Conservation (phyloP, 257 asterid genomes). For the Buddleja alternifolia region DNA sequence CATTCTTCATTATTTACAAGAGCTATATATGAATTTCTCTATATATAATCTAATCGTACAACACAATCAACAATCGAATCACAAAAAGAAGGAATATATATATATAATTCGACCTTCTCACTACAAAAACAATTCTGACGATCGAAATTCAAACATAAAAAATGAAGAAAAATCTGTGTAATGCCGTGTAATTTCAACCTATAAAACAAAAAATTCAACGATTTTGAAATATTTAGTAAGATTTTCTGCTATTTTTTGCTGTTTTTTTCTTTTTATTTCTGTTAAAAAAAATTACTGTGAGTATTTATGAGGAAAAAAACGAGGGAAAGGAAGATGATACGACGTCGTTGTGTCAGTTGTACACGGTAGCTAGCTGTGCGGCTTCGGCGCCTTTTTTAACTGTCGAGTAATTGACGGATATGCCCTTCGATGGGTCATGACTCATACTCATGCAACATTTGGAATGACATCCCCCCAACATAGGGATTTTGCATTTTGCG, state of each 20-base stretch:
- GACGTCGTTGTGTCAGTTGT: conserved; percentile 10
- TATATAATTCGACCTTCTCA: neutral
- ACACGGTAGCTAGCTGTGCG: too few species aligned
- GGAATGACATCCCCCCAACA: too few species aligned
- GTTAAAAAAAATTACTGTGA: conserved; percentile 32
- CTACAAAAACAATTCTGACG: conserved; percentile 3
- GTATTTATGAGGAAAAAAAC: conserved; percentile 33
- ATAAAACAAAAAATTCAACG: neutral
- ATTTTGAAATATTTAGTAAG: too few species aligned
- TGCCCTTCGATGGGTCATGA: neutral
- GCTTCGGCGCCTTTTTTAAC: neutral
- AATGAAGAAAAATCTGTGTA: conserved; percentile 7
- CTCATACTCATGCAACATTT: too few species aligned
- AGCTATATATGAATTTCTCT: neutral
- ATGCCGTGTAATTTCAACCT: neutral
- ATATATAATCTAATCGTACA: too few species aligned
- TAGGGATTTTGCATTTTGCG: too few species aligned
- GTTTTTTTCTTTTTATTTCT: neutral
- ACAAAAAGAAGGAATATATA: too few species aligned
- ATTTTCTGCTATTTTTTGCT: conserved; percentile 12
- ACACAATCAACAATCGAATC: too few species aligned
- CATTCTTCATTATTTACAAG: conserved; percentile 57
- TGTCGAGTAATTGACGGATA: conserved; percentile 8
- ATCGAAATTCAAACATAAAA: neutral
- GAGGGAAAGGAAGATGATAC: conserved; percentile 38